phyloP scores from a whole-genome alignment of 305 asterid genomes.

The Fraxinus dipetala region DNA sequence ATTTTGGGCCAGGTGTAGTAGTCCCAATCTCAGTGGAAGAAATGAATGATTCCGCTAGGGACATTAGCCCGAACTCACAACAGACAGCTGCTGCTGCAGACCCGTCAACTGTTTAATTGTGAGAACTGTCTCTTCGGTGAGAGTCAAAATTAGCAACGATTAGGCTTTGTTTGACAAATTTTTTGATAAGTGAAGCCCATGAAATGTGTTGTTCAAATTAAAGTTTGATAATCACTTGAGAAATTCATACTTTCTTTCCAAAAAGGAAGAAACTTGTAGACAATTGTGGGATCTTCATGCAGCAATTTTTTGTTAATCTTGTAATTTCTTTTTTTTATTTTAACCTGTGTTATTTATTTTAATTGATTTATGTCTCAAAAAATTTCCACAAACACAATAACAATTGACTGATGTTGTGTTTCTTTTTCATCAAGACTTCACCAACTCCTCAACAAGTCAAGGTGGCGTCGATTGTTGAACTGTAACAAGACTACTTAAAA shows the following conservation, averaged over 20 bases:
- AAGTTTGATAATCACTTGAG: not conserved
- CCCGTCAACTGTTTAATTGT: not conserved
- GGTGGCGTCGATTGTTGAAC: too few species aligned
- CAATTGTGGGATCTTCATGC: not conserved
- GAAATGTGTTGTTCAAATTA: not conserved
- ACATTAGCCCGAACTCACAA: not conserved
- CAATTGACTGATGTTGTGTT: too few species aligned
- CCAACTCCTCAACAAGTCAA: too few species aligned
- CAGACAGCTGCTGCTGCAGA: not conserved
- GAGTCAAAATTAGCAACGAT: not conserved
- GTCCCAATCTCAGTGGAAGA: constrained; percentile 2
- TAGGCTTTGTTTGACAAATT: not conserved
- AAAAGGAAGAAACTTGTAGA: not conserved
- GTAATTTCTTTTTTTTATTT: not conserved
- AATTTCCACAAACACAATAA: too few species aligned
- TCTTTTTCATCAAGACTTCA: too few species aligned
- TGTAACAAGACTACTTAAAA: too few species aligned
- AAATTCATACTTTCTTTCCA: not conserved
- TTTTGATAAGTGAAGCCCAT: not conserved
- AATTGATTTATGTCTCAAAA: not conserved
- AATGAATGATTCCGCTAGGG: not conserved
- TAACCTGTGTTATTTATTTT: not conserved
- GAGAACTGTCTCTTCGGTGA: not conserved
- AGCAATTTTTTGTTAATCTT: not conserved
- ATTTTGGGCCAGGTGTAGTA: not conserved